These are phyloP conservation scores for Pseudopithomyces chartarum DNA, from an alignment of 2,329 filamentous ascomycete genomes.

Conservation along the genomic window DNA sequence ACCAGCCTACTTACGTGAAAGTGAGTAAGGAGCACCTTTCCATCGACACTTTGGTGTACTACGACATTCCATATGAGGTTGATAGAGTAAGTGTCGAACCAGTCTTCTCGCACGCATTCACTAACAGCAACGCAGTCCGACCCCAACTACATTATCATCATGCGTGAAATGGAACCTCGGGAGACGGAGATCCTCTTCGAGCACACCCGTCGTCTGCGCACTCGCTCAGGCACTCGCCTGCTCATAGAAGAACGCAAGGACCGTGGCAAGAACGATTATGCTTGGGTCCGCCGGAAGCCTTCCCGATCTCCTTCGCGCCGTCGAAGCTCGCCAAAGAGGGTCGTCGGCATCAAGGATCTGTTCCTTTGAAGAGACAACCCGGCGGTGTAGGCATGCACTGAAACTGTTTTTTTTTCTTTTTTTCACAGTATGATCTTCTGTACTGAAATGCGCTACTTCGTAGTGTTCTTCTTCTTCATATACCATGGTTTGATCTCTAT, in stretches of 20 bases:
- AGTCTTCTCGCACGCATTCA: not conserved
- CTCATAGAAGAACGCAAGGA: constrained; percentile 50
- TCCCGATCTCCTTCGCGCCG: constrained; percentile 39
- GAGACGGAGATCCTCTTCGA: constrained; percentile 58
- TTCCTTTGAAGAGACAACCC: constrained; percentile 25
- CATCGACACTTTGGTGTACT: constrained; percentile 54
- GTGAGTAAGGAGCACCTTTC: constrained; percentile 53
- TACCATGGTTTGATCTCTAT: not conserved
- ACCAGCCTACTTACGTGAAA: constrained; percentile 53
- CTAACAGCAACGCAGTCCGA: constrained; percentile 42
- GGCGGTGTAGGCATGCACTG: not conserved
- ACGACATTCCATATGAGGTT: constrained; percentile 54
- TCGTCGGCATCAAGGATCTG: constrained; percentile 41
- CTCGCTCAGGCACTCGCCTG: constrained; percentile 36
- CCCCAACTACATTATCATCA: constrained; percentile 55
- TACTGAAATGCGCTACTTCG: not conserved
- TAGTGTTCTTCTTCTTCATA: not conserved
- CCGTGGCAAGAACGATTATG: constrained; percentile 49
- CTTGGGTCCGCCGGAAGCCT: constrained; percentile 48
- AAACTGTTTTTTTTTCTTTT: not conserved
- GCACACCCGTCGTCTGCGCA: constrained; percentile 53
- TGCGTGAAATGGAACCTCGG: constrained; percentile 54
- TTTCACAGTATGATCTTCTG: not conserved
- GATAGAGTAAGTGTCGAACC: constrained; percentile 50
- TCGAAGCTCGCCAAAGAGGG: constrained; percentile 32